Percentiles rank a stretch among this genome's conserved stretches.
Conservation (phyloP, 371 early-diverging fungal genomes). For the Umbelopsis sp. region DNA sequence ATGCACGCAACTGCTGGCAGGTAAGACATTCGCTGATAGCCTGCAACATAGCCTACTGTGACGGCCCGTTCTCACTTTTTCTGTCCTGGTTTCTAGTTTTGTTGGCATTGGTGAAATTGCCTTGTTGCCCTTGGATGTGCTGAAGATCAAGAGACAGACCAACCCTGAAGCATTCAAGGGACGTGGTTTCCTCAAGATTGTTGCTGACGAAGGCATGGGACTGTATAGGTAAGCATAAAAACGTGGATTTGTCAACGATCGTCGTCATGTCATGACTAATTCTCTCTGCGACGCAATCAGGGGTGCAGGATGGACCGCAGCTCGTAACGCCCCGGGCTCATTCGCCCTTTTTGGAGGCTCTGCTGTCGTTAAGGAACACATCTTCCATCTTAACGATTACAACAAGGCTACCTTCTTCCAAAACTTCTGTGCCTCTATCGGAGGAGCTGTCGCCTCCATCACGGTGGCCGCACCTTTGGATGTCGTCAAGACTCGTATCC, state of each 20-base stretch:
- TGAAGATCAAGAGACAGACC: constrained; percentile 97
- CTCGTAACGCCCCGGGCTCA: constrained; percentile 97
- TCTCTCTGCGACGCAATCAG: constrained; percentile 29
- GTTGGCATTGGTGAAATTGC: constrained; percentile 98
- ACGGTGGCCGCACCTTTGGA: constrained; percentile 96
- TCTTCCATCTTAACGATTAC: constrained; percentile 87
- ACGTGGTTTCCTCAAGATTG: constrained; percentile 79
- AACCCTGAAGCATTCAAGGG: constrained; percentile 91
- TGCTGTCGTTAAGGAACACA: constrained; percentile 92
- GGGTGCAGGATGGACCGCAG: constrained; percentile 98
- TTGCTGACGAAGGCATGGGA: constrained; percentile 90
- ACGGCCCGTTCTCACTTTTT: background rate
- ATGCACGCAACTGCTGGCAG: constrained; percentile 97
- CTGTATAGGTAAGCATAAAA: constrained; percentile 74
- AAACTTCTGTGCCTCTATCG: constrained; percentile 95
- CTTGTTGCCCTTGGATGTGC: constrained; percentile 92
- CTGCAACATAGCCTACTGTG: background rate
- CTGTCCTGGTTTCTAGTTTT: constrained; percentile 50
- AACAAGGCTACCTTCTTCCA: constrained; percentile 96
- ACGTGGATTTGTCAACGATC: background rate
- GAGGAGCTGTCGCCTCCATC: constrained; percentile 94
- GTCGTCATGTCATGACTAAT: background rate
- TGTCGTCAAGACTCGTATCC: constrained; percentile 98
- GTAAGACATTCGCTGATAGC: constrained; percentile 23
- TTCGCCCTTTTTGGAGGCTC: constrained; percentile 97